phyloP scores from a whole-genome alignment of 257 asterid species.

The Datura wrightii region DNA sequence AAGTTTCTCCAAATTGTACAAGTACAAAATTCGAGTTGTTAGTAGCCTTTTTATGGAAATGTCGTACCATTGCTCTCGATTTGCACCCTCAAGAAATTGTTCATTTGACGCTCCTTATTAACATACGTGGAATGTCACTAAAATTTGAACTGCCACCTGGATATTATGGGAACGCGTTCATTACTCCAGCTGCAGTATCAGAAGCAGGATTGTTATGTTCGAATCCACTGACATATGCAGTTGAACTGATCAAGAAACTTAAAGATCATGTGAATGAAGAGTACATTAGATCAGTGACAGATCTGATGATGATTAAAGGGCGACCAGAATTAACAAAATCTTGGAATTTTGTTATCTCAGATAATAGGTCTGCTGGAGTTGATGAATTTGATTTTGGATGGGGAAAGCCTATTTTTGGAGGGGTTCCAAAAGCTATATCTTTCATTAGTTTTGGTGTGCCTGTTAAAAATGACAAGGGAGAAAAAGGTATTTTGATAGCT shows the following conservation, averaged over 20 bases:
- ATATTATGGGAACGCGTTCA: conserved; percentile 37
- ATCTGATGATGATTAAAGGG: conserved; percentile 32
- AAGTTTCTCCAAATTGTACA: not conserved
- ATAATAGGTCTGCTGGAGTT: not conserved
- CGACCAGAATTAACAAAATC: not conserved
- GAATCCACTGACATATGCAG: conserved; percentile 26
- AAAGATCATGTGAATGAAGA: conserved; percentile 28
- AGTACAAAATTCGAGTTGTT: conserved; percentile 24
- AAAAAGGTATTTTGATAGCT: not conserved
- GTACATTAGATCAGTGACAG: conserved; percentile 33
- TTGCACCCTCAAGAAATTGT: not conserved
- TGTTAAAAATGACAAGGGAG: not conserved
- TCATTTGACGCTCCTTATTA: not conserved
- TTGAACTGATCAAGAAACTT: conserved; percentile 10
- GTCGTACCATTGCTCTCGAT: conserved; percentile 32
- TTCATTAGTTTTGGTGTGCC: not conserved
- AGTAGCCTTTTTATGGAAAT: conserved; percentile 31
- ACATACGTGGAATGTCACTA: not conserved
- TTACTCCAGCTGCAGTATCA: conserved; percentile 29
- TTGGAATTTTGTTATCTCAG: conserved; percentile 19
- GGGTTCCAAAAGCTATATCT: not conserved
- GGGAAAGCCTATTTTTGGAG: conserved; percentile 26
- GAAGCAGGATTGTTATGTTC: conserved; percentile 9
- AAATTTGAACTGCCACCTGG: not conserved
- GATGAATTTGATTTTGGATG: conserved; percentile 31